Conservation (phyloP, 2,329 filamentous ascomycete species). For the Dothideomycetes sp. region DNA sequence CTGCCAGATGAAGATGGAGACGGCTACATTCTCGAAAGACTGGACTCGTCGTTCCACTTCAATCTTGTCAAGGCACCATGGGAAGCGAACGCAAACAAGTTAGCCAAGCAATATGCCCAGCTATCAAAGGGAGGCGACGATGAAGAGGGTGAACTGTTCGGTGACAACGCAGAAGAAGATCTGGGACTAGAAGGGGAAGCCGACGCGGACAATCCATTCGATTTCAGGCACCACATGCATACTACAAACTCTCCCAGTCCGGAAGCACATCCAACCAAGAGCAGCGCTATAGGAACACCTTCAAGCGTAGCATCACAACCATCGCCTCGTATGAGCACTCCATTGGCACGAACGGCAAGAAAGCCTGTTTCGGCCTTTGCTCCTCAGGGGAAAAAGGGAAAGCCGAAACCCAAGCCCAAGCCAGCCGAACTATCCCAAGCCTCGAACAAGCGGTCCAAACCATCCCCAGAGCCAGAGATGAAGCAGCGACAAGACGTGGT, state of each 20-base stretch:
- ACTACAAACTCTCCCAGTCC: slow-evolving; percentile 16
- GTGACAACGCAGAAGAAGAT: slow-evolving; percentile 17
- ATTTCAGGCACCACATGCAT: slow-evolving; percentile 37
- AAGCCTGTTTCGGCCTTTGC: slow-evolving; percentile 6
- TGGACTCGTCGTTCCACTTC: slow-evolving; percentile 78
- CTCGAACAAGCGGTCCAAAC: slow-evolving; percentile 1
- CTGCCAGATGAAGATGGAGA: slow-evolving; percentile 66
- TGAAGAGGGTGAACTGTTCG: slow-evolving; percentile 11
- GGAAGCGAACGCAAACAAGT: slow-evolving; percentile 50
- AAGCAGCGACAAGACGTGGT: slow-evolving; percentile 1
- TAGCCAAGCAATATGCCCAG: slow-evolving; percentile 58
- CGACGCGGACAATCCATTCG: slow-evolving; percentile 36
- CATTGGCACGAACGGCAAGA: slow-evolving; percentile 6
- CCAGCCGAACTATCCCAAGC: slow-evolving; percentile 10
- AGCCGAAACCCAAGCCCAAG: slow-evolving; percentile 1
- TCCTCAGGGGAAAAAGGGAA: not conserved
- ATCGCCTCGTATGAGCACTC: slow-evolving; percentile 8
- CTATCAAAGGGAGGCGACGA: slow-evolving; percentile 12
- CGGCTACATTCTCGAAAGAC: slow-evolving; percentile 68
- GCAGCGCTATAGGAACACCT: slow-evolving; percentile 15
- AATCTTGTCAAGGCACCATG: slow-evolving; percentile 64
- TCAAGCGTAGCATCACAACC: slow-evolving; percentile 6
- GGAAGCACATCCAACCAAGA: slow-evolving; percentile 6
- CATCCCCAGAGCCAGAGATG: slow-evolving; percentile 3
- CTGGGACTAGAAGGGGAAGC: slow-evolving; percentile 19